Base-by-base conservation (phyloP, 2,329 filamentous ascomycete species). In the Calycina herbarum region DNA sequence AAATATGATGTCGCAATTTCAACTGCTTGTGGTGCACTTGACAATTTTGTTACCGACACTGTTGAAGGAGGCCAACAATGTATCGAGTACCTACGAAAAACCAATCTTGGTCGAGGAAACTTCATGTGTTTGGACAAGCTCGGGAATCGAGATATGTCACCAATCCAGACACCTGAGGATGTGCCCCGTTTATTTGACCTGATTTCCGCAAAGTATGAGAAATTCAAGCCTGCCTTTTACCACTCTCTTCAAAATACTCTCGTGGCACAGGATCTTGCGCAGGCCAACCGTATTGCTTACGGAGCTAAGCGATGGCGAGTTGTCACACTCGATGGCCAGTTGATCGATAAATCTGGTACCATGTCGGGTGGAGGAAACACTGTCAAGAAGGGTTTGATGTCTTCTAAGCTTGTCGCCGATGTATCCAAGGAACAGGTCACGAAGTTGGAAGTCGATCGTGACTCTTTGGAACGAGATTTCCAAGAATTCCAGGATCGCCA, bases 1-100 rank as follows among this genome's bases (percentile, higher is more conserved):
- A 92, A 92, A 78, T 99, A 96, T 77, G 95, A 99, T 74, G 88
- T 99, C 56, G 95, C 95, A n/a, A 97, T 99, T 67, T 99, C 96
- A 0, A 99, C 95, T 0, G 96, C 95, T 11, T 98, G 95, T 72
- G 89, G 92, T 57, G 86, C 91, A 2, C 86, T 99, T 10, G 93
- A 99, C 78, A 97, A 98, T 75, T 94, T 99, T 78, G 94, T 99
- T 10, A 96, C 96, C 0, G 95, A 98, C 73, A 94, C 92, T 0
- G 94, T 98, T 15, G 95, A 98, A 73, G 92, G 93, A 66, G 95
- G 94, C 69, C 95, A 99, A 78, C 94, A 98, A 77, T 99, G 96
- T 78, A 98, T 99, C 69, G 95, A 98, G 75, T 95, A 99, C 75
- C 84, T 99, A 13, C 89, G 95, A 64, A 99, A 98, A 82, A 99